phyloP scores from a whole-genome alignment of 1,284 basidiomycete genomes.

The Fomes fomentarius region DNA sequence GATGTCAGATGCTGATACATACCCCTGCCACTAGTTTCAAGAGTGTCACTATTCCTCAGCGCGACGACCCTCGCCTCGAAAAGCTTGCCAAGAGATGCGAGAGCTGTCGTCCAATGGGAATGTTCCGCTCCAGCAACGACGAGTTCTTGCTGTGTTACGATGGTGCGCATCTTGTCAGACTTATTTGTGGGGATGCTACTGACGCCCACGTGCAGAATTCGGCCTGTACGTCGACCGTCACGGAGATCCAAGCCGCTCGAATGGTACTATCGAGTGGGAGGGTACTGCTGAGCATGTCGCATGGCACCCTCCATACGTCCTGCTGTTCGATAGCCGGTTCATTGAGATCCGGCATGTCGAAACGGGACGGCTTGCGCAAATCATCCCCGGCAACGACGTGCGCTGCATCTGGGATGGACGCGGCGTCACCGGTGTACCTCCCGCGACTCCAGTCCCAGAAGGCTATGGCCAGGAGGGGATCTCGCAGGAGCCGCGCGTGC shows the following conservation, averaged over 20 bases:
- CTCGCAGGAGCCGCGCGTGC: constrained; percentile 72
- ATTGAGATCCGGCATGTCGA: constrained; percentile 90
- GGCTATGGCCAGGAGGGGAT: constrained; percentile 46
- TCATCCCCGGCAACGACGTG: constrained; percentile 83
- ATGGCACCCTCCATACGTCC: constrained; percentile 86
- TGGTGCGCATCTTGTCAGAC: constrained; percentile 50
- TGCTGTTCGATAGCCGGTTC: constrained; percentile 91
- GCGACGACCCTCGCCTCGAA: constrained; percentile 75
- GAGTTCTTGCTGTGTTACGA: constrained; percentile 95
- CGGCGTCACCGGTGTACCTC: constrained; percentile 47
- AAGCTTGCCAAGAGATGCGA: constrained; percentile 84
- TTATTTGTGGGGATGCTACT: not conserved
- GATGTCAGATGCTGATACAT: no score
- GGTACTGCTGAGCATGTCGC: constrained; percentile 87
- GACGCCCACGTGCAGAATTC: constrained; percentile 67
- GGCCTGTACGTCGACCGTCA: constrained; percentile 90
- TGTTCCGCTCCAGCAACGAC: constrained; percentile 88
- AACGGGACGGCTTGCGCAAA: constrained; percentile 87
- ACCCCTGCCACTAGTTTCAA: constrained; percentile 63
- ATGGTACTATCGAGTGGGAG: constrained; percentile 92
- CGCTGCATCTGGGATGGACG: constrained; percentile 89
- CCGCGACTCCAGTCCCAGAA: constrained; percentile 43
- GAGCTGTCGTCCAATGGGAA: constrained; percentile 82
- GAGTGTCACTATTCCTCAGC: constrained; percentile 85
- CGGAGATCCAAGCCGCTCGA: constrained; percentile 78